A percentile compares a stretch with the other conserved stretches of the same genome.
These are phyloP conservation scores for Diaporthe helianthi DNA, from an alignment of 2,329 filamentous ascomycete species.

Conservation along the genomic window DNA sequence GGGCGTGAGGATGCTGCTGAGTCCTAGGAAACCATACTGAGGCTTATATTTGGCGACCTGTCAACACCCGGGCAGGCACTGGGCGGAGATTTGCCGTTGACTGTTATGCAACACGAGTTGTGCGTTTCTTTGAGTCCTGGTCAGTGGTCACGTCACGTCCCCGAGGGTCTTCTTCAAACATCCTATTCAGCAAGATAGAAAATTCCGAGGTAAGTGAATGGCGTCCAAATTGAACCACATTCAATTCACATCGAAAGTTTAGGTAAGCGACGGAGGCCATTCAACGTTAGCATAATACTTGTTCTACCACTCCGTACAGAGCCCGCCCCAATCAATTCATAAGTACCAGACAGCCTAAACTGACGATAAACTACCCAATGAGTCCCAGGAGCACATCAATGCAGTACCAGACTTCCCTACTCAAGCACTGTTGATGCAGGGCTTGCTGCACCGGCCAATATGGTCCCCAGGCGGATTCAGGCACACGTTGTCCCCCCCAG, in stretches of 20 bases:
- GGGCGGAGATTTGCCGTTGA: too few species aligned
- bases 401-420: neutral
- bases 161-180: neutral
- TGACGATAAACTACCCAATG: neutral
- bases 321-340: neutral
- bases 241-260: neutral
- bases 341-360: neutral
- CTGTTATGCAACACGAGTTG: too few species aligned
- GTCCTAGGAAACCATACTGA: too few species aligned
- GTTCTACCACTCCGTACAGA: neutral
- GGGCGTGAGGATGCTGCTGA: too few species aligned
- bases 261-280: neutral
- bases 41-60: too few species aligned
- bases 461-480: conserved; percentile 32
- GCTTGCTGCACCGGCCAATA: conserved; percentile 33
- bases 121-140: neutral
- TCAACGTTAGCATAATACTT: too few species aligned
- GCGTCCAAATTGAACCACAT: neutral
- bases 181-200: neutral
- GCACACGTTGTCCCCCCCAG: conserved; percentile 30
- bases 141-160: too few species aligned
- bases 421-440: conserved; percentile 18
- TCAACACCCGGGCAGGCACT: too few species aligned
- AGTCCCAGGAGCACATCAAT: neutral
- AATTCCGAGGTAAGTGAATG: neutral